A percentile compares a stretch with the other conserved stretches of the same genome.
Evolutionary conservation across 805 yeast species (phyloP).

Genomic region (Wickerhamiella siamensis): DNA sequence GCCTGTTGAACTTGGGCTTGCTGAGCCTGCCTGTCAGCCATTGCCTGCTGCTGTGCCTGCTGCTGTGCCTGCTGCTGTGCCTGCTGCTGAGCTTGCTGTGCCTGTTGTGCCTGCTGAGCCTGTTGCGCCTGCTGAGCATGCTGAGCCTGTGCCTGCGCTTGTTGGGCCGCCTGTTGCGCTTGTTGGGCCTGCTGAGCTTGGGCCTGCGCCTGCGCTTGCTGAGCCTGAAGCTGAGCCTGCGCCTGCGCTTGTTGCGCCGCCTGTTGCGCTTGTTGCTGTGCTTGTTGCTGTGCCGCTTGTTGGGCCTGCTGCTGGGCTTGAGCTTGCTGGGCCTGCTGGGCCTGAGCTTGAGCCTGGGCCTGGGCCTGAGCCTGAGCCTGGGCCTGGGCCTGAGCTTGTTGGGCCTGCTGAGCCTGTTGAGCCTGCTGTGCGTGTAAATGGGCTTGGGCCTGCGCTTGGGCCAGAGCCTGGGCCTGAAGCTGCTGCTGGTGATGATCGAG

Average conservation of each 20-base stretch:
- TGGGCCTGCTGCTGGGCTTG: conserved; percentile 13
- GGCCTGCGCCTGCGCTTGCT: conserved; percentile 1
- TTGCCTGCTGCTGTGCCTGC: neutral
- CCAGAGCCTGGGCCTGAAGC: conserved; percentile 2
- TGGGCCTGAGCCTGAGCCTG: neutral
- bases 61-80: conserved; percentile 4
- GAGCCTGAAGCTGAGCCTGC: conserved; percentile 1
- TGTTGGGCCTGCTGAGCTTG: no score
- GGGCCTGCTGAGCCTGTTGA: conserved; percentile 1
- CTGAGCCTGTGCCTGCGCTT: neutral
- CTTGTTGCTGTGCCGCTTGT: conserved; percentile 1
- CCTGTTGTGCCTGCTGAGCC: conserved; percentile 1
- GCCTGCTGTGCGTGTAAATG: conserved; percentile 1
- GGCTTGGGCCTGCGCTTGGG: conserved; percentile 1
- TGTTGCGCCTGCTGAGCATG: neutral
- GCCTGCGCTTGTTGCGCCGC: conserved; percentile 5
- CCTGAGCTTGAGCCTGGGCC: conserved; percentile 3
- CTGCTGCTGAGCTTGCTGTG: conserved; percentile 7
- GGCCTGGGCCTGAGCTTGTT: conserved; percentile 6
- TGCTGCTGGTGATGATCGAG: neutral
- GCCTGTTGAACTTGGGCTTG: conserved; percentile 2
- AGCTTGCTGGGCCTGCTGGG: conserved; percentile 6
- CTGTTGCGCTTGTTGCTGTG: conserved; percentile 3
- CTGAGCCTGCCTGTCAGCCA: no score
- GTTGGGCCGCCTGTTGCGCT: neutral